Conservation (phyloP, 371 early-diverging fungal genomes). For the Lichtheimia ornata region DNA sequence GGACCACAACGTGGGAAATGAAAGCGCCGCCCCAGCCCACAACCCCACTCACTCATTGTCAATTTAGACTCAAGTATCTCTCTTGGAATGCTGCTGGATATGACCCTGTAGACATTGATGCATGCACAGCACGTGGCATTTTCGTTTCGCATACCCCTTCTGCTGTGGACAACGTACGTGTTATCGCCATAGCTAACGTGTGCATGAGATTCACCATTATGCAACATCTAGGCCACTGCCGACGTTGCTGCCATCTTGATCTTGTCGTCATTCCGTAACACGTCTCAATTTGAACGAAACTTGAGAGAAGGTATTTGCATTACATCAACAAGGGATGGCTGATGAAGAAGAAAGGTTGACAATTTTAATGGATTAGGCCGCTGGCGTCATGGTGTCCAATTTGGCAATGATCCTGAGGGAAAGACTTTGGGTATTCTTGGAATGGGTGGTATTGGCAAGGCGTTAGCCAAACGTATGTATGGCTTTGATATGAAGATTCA, state of each 20-base stretch:
- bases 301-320: conserved; percentile 43
- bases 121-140: conserved; percentile 35
- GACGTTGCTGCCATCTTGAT: conserved; percentile 56
- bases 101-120: conserved; percentile 39
- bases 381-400: conserved; percentile 43
- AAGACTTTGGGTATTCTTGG: conserved; percentile 60
- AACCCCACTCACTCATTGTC: neutral
- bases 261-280: conserved; percentile 49
- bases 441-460: conserved; percentile 64
- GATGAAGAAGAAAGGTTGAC: neutral
- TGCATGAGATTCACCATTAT: neutral
- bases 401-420: conserved; percentile 54
- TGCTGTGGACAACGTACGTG: conserved; percentile 39
- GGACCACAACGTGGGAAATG: neutral
- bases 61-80: conserved; percentile 32
- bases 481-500: conserved; percentile 58
- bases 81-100: conserved; percentile 43
- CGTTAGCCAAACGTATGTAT: conserved; percentile 58
- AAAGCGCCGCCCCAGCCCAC: too few species aligned
- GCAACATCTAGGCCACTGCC: conserved; percentile 45
- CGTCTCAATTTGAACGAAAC: conserved; percentile 40
- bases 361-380: conserved; percentile 24
- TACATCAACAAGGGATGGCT: neutral
- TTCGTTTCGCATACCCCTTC: conserved; percentile 45
- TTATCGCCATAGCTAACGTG: neutral